Conservation (phyloP, 768 basidiomycete species). For the Russula emetica region DNA sequence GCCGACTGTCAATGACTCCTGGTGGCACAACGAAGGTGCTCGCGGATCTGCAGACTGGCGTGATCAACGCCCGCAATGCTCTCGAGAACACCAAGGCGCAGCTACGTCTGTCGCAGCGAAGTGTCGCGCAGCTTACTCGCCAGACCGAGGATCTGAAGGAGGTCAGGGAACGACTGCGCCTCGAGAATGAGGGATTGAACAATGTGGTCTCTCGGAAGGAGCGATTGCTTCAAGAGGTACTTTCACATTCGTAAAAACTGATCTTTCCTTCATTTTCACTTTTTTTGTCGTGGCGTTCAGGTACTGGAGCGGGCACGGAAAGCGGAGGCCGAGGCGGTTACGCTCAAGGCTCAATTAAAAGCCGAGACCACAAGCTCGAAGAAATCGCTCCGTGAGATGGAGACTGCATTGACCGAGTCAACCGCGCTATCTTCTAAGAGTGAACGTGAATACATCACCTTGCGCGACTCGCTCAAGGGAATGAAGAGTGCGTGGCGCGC, state of each 20-base stretch:
- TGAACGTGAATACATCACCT: conserved; percentile 75
- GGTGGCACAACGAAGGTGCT: conserved; percentile 85
- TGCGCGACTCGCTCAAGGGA: conserved; percentile 71
- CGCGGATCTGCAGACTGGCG: conserved; percentile 81
- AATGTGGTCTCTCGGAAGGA: conserved; percentile 88
- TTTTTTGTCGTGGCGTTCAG: conserved; percentile 35
- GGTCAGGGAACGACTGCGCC: conserved; percentile 69
- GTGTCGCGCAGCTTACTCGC: conserved; percentile 77
- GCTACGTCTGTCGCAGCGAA: conserved; percentile 72
- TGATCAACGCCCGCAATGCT: conserved; percentile 71
- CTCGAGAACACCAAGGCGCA: conserved; percentile 85
- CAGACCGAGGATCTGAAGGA: conserved; percentile 89
- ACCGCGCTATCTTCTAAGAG: conserved; percentile 73
- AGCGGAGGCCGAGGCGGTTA: conserved; percentile 70
- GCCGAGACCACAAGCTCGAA: conserved; percentile 67
- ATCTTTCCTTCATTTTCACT: not conserved
- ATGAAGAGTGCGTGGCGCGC: conserved; percentile 69
- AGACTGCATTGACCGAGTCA: conserved; percentile 64
- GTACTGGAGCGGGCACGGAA: conserved; percentile 81
- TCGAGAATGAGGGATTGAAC: conserved; percentile 86
- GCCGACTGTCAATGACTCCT: conserved; percentile 59
- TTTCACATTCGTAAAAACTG: conserved; percentile 19
- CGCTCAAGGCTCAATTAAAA: conserved; percentile 70
- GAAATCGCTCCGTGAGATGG: conserved; percentile 77
- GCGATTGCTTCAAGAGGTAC: conserved; percentile 77